Percentiles rank a stretch among this genome's conserved stretches.
Conservation (phyloP, 768 basidiomycete genomes). For the Naganishia vaughanmartiniae region DNA sequence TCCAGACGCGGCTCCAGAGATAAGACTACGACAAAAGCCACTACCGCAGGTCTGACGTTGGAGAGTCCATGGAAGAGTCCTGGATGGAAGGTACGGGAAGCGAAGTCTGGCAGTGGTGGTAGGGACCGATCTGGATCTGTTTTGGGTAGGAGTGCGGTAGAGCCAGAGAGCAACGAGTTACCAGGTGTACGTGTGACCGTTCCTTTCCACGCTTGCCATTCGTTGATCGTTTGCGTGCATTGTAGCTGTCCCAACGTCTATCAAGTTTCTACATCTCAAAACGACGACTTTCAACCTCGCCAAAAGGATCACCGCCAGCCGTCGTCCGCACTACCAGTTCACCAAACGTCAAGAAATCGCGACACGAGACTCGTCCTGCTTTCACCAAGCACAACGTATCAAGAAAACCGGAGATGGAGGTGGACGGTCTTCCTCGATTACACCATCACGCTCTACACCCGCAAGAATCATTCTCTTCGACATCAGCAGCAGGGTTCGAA, state of each 20-base stretch:
- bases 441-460: neutral
- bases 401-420: too few species aligned
- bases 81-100: conserved; percentile 18
- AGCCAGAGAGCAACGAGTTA: neutral
- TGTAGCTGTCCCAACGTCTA: neutral
- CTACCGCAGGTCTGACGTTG: neutral
- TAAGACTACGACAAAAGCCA: neutral
- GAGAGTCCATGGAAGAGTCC: conserved; percentile 34
- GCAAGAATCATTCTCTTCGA: neutral
- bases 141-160: neutral
- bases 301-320: neutral
- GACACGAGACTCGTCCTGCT: neutral
- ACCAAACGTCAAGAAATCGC: conserved; percentile 16
- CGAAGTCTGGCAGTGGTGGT: neutral
- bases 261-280: neutral
- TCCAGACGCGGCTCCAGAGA: neutral
- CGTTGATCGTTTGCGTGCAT: neutral
- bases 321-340: neutral
- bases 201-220: too few species aligned
- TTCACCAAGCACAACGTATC: neutral
- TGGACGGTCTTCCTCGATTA: neutral
- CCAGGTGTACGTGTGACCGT: neutral
- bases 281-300: neutral
- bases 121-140: neutral
- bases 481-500: neutral